Conservation (phyloP, 768 basidiomycete genomes). For the Tricholoma flavovirens region DNA sequence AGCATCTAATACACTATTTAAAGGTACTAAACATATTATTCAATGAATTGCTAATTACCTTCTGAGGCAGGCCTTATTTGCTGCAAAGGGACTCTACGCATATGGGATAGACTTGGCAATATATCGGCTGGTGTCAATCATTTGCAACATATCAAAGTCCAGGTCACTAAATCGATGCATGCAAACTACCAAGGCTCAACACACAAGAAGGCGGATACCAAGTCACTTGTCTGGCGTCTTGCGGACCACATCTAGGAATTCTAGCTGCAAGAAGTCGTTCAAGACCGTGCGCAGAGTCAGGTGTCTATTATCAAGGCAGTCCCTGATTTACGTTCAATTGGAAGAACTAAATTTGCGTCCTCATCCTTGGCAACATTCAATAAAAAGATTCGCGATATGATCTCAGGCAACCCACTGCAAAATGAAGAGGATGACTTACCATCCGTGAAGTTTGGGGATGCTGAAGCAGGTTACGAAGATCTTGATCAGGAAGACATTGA, state of each 20-base stretch:
- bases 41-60: conserved; percentile 8
- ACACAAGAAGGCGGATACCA: conserved; percentile 18
- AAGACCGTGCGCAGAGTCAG: not conserved
- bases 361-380: not conserved
- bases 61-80: conserved; percentile 17
- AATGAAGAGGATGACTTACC: no score
- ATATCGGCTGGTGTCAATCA: conserved; percentile 24
- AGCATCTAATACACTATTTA: conserved; percentile 10
- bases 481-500: not conserved
- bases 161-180: conserved; percentile 16
- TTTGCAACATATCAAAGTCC: conserved; percentile 24
- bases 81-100: conserved; percentile 25
- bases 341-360: not conserved
- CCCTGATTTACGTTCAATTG: not conserved
- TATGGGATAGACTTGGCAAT: conserved; percentile 25
- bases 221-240: conserved; percentile 16
- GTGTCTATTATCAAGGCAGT: not conserved
- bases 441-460: no score
- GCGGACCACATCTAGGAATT: conserved; percentile 12
- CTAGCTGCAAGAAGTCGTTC: not conserved
- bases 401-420: not conserved
- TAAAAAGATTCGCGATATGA: not conserved
- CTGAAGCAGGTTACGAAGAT: not conserved
- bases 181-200: conserved; percentile 1
- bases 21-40: conserved; percentile 33